phyloP scores from a whole-genome alignment of 768 basidiomycete species.

The Boletus vermiculosoides region DNA sequence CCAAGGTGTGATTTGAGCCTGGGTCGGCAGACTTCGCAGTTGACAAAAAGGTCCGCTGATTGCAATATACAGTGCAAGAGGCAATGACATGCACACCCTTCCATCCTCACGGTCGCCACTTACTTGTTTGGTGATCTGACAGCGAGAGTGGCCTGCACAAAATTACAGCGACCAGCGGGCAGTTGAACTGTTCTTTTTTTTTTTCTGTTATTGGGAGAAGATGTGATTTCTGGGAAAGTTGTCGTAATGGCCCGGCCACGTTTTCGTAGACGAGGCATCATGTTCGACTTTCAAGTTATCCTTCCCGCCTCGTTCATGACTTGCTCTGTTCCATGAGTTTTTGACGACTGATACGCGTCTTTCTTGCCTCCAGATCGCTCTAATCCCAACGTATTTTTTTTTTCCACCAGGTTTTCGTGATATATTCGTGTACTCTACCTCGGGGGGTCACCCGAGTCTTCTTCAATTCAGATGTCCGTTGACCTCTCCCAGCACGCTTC shows the following conservation, averaged over 20 bases:
- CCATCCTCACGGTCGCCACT: neutral
- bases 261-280: constrained; percentile 20
- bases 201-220: neutral
- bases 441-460: neutral
- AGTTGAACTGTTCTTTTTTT: neutral
- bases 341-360: constrained; percentile 29
- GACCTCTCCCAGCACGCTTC: constrained; percentile 18
- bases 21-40: neutral
- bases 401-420: constrained; percentile 6
- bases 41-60: constrained; percentile 4
- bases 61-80: neutral
- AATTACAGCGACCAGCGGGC: neutral
- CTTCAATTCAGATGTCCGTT: constrained; percentile 23
- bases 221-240: constrained; percentile 15
- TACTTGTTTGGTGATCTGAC: neutral
- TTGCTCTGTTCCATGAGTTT: constrained; percentile 31
- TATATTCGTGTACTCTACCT: constrained; percentile 21
- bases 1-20: neutral
- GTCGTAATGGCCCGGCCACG: constrained; percentile 32
- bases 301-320: constrained; percentile 25
- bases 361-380: constrained; percentile 10
- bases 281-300: constrained; percentile 23
- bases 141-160: neutral
- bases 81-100: neutral
- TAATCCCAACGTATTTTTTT: constrained; percentile 3